Evolutionary conservation across 1,284 basidiomycete genomes (phyloP).

Genomic region (Farysia itapuensis): DNA sequence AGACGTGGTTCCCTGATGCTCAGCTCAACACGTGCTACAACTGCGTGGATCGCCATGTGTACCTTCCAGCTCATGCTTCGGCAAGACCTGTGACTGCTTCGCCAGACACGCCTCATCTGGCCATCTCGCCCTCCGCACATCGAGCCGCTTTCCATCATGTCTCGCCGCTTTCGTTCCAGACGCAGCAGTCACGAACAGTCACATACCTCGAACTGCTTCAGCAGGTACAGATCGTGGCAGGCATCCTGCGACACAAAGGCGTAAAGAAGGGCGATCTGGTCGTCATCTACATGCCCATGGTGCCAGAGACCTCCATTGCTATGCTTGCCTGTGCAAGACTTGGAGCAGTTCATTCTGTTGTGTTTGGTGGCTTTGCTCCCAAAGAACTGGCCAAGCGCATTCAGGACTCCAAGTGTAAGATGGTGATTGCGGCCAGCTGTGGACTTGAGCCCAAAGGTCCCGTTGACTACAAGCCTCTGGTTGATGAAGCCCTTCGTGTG

Average conservation of each 20-base stretch:
- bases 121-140: constrained; percentile 28
- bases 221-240: constrained; percentile 47
- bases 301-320: constrained; percentile 51
- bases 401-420: constrained; percentile 43
- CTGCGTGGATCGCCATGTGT: constrained; percentile 33
- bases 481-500: constrained; percentile 41
- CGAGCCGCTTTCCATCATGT: constrained; percentile 43
- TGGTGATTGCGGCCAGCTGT: constrained; percentile 49
- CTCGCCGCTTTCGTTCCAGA: constrained; percentile 45
- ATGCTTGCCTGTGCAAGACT: constrained; percentile 55
- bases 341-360: constrained; percentile 57
- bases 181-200: constrained; percentile 25
- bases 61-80: constrained; percentile 12
- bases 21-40: constrained; percentile 44
- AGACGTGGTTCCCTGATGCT: constrained; percentile 43
- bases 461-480: constrained; percentile 52
- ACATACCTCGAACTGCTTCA: constrained; percentile 48
- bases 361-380: constrained; percentile 56
- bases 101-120: constrained; percentile 38
- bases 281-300: constrained; percentile 58
- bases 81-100: constrained; percentile 34
- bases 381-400: constrained; percentile 54
- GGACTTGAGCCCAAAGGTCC: constrained; percentile 53
- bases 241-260: constrained; percentile 41
- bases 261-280: constrained; percentile 53